Evolutionary conservation across 1,284 basidiomycete species (phyloP).

Genomic region (Fistulinella cinereoalba): DNA sequence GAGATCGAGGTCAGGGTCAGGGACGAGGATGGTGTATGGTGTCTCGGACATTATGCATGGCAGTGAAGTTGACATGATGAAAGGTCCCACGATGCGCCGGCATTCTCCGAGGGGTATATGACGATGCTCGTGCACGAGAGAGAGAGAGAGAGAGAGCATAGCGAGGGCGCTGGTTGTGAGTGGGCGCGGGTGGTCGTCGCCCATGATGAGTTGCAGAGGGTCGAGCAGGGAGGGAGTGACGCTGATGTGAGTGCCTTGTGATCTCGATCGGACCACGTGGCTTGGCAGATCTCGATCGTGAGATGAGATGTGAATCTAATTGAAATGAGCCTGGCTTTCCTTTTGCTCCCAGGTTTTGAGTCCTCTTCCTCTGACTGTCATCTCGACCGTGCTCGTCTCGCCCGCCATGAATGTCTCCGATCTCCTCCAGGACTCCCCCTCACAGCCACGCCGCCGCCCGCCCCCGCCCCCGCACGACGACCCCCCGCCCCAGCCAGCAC

Average conservation of each 20-base stretch:
- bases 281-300: slow-evolving; percentile 31
- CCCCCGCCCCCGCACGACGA: slow-evolving; percentile 26
- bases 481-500: slow-evolving; percentile 19
- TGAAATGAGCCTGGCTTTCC: slow-evolving; percentile 34
- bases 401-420: slow-evolving; percentile 64
- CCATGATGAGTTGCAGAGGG: too few species aligned
- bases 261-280: slow-evolving; percentile 34
- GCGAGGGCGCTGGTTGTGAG: too few species aligned
- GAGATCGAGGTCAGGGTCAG: slow-evolving; percentile 28
- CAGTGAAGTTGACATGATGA: too few species aligned
- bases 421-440: slow-evolving; percentile 68
- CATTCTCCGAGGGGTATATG: not conserved
- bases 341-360: slow-evolving; percentile 28
- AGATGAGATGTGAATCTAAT: slow-evolving; percentile 37
- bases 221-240: not conserved
- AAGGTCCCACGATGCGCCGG: slow-evolving; percentile 1
- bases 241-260: slow-evolving; percentile 14
- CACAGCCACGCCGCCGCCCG: slow-evolving; percentile 42
- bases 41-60: slow-evolving; percentile 18
- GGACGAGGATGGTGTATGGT: slow-evolving; percentile 31
- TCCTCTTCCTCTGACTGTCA: slow-evolving; percentile 27
- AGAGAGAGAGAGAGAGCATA: too few species aligned
- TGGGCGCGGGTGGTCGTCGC: not conserved
- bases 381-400: slow-evolving; percentile 8
- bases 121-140: too few species aligned